Conservation (phyloP, 2,329 filamentous ascomycete species). For the Clonostachys byssicola region DNA sequence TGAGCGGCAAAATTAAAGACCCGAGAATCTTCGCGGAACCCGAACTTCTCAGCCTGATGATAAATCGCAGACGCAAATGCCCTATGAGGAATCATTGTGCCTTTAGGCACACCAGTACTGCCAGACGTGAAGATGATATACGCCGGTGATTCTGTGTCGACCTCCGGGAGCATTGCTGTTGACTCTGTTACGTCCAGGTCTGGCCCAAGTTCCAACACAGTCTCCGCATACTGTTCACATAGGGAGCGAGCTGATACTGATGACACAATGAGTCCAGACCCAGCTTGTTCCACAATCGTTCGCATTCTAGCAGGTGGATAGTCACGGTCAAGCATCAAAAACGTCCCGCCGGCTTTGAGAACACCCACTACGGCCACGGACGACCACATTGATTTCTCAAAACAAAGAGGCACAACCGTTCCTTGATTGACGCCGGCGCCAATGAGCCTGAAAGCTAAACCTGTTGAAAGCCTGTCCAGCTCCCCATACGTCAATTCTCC, state of each 20-base stretch:
- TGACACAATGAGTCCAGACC: slow-evolving; percentile 1
- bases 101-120: slow-evolving; percentile 15
- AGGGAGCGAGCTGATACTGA: slow-evolving; percentile 4
- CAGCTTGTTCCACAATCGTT: slow-evolving; percentile 1
- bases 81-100: slow-evolving; percentile 10
- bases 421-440: slow-evolving; percentile 1
- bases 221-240: not conserved
- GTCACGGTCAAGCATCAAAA: slow-evolving; percentile 12
- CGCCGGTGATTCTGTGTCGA: not conserved
- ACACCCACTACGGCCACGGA: slow-evolving; percentile 14
- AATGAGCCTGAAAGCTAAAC: slow-evolving; percentile 4
- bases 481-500: slow-evolving; percentile 35
- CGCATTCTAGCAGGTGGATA: slow-evolving; percentile 12
- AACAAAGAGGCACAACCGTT: slow-evolving; percentile 7
- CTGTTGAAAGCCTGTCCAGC: slow-evolving; percentile 12
- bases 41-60: slow-evolving; percentile 9
- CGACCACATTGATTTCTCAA: slow-evolving; percentile 13
- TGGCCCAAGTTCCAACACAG: not conserved
- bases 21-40: slow-evolving; percentile 10
- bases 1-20: slow-evolving; percentile 12
- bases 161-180: not conserved
- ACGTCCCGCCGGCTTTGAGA: slow-evolving; percentile 15
- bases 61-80: slow-evolving; percentile 3
- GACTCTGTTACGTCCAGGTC: not conserved
- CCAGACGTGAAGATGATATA: slow-evolving; percentile 17